phyloP scores from a whole-genome alignment of 2,329 filamentous ascomycete species.

The Pyricularia grisea region DNA sequence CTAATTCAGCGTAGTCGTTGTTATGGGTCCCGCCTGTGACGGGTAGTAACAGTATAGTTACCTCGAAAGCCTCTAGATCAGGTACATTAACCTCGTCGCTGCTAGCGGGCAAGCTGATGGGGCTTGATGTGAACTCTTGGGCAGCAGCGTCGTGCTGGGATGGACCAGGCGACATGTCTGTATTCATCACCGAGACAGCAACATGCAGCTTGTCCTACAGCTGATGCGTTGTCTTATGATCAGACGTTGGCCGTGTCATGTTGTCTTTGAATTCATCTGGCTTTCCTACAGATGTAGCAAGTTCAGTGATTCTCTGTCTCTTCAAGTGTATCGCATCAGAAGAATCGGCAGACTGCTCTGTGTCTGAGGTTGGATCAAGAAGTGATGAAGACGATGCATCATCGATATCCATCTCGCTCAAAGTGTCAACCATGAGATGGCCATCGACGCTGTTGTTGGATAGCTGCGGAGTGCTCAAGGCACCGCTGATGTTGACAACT shows the following conservation, averaged over 20 bases:
- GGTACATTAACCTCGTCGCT: background rate
- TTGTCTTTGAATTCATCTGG: background rate
- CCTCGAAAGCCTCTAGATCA: background rate
- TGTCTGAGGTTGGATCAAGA: too few relatives aligned
- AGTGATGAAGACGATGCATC: background rate
- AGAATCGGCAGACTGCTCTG: background rate
- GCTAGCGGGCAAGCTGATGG: background rate
- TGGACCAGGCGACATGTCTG: background rate
- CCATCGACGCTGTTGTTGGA: background rate
- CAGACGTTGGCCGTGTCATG: background rate
- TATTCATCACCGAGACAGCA: background rate
- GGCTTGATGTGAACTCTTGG: background rate
- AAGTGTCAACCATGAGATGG: background rate
- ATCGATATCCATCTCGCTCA: background rate
- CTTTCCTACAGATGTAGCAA: background rate
- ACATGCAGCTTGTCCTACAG: background rate
- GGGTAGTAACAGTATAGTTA: background rate
- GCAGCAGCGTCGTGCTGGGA: background rate
- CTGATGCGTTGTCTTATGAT: background rate
- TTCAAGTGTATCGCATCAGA: background rate
- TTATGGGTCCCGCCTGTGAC: too few relatives aligned
- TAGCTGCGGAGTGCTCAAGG: background rate
- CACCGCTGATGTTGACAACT: background rate
- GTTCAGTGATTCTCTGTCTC: background rate
- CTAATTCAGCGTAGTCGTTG: background rate